Base-by-base conservation (phyloP, 805 yeast genomes). In the Zygotorulaspora chibaensis region DNA sequence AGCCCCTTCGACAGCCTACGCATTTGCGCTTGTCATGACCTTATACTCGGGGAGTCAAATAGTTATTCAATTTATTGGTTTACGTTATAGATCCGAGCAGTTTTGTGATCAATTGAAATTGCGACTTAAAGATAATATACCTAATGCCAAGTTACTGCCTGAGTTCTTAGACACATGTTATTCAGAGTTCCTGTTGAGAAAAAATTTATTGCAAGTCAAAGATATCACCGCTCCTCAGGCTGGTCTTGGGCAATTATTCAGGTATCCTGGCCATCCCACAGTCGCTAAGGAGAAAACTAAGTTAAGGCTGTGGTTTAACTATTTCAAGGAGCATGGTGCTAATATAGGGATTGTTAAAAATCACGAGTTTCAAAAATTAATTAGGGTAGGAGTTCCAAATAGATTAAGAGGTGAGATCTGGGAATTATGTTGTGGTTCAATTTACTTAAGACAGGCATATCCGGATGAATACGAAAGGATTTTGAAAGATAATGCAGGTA, bases 351-450 rank as follows among this genome's bases (percentile, higher is more conserved):
- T 91, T 15, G 74, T 87, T 1, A 77, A 81, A 39, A 87, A 84
- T 45, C 87, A 81, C 31, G 79, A 81, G 59, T 95, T 88, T 59
- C 86, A 82, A 63, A 86, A 85, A 58, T 75, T 93, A 41, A 76
- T 93, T 8, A 74, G 97, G 41, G 93, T 90, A 12, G 98, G 99
- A 0, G 73, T 93, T 18, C 98, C 98, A n/a, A 91, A 91, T 61
- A 75, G 95, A 48, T 71, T 93, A 43, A 76, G 99, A 54, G 99
- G 99, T 31, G 99, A 93, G 60, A 71, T 93, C 11, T 93, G 99
- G 99, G 99, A 93, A 63, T 68, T 87, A 43, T 79, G 88, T 42
- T 80, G 87, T 36, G 99, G 99, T 3, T 83, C 96, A 0, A 80
- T 89, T 73, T 87, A 80, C 59, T 59, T 78, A 43, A 72, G 98